A percentile compares a stretch with the other conserved stretches of the same genome.
Evolutionary conservation across 148 eudicot species (phyloP).

Genomic region (Silene conica): DNA sequence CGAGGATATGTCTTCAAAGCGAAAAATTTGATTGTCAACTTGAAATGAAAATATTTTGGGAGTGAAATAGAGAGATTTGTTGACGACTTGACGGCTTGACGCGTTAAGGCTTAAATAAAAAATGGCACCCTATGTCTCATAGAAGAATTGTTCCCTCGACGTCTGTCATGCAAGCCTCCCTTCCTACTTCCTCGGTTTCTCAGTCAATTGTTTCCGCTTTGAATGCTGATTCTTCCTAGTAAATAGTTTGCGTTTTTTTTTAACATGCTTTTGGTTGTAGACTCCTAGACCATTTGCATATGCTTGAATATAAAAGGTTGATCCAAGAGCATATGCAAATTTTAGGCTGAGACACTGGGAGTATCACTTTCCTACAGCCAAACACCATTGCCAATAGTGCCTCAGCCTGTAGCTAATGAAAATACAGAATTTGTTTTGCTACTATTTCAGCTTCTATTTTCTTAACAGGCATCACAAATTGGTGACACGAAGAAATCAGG

Average conservation of each 20-base stretch:
- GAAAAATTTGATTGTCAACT: too few species aligned
- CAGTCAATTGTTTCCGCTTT: too few species aligned
- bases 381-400: not conserved
- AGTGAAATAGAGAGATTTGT: not conserved
- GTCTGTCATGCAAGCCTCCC: not conserved
- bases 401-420: not conserved
- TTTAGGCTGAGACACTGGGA: not conserved
- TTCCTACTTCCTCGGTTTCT: not conserved
- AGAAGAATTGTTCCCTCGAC: not conserved
- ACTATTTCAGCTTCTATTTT: not conserved
- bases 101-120: too few species aligned
- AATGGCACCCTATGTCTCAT: not conserved
- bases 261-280: too few species aligned
- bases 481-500: constrained; percentile 35
- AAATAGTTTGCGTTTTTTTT: not conserved
- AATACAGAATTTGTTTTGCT: not conserved
- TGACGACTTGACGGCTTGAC: too few species aligned
- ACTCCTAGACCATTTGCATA: too few species aligned
- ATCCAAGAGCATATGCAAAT: not conserved
- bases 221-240: too few species aligned
- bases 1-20: too few species aligned
- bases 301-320: not conserved
- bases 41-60: too few species aligned
- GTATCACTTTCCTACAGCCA: not conserved
- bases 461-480: constrained; percentile 47